Conservation (phyloP, 2,329 filamentous ascomycete species). For the Leptographium flavum region DNA sequence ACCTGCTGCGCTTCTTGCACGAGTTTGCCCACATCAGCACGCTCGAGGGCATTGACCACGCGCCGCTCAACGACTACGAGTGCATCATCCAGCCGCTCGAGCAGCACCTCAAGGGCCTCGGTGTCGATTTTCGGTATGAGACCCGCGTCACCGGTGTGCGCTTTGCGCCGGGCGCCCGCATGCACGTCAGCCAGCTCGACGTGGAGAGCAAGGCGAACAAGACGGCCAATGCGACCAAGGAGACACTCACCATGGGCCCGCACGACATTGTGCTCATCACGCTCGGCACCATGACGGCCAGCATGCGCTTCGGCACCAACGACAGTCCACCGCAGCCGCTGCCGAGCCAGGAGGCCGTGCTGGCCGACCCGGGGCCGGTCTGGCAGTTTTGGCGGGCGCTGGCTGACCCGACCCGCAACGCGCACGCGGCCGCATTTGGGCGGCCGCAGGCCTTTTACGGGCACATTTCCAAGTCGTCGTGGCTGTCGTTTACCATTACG, state of each 20-base stretch:
- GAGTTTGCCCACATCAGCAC: conserved; percentile 16
- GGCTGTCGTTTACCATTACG: conserved; percentile 24
- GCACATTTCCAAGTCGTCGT: conserved; percentile 18
- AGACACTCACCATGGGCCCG: background rate
- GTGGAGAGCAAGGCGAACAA: background rate
- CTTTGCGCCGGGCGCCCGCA: conserved; percentile 1
- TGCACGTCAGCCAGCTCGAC: background rate
- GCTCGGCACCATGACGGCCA: conserved; percentile 20
- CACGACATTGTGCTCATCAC: conserved; percentile 22
- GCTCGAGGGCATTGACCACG: conserved; percentile 15
- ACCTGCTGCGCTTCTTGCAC: conserved; percentile 17
- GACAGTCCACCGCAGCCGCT: conserved; percentile 14
- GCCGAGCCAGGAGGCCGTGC: conserved; percentile 7
- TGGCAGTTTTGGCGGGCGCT: conserved; percentile 23
- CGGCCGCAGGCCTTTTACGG: conserved; percentile 24
- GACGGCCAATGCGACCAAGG: background rate
- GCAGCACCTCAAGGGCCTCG: conserved; percentile 14
- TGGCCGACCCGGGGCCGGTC: conserved; percentile 19
- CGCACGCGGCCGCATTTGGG: conserved; percentile 18
- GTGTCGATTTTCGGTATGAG: conserved; percentile 15
- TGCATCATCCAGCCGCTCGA: conserved; percentile 16
- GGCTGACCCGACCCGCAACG: conserved; percentile 12
- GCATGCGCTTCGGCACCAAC: conserved; percentile 17
- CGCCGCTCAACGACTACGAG: conserved; percentile 17
- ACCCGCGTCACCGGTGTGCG: conserved; percentile 3